Conservation (phyloP, 2,329 filamentous ascomycete species). For the Trichoderma simmonsii region DNA sequence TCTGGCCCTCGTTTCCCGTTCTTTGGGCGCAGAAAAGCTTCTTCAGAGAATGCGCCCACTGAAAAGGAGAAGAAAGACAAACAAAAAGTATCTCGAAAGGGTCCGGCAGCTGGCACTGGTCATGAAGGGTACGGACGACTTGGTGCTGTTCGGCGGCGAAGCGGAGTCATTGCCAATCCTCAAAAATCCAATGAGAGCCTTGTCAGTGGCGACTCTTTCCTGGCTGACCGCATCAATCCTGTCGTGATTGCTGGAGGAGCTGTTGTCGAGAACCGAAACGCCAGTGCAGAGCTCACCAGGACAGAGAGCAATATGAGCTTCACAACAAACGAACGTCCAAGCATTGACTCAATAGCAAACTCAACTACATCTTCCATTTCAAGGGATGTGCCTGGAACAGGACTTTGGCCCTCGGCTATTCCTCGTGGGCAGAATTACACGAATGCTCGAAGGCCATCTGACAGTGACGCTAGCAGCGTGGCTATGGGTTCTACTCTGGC, state of each 20-base stretch:
- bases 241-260: conserved; percentile 65
- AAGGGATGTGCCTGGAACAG: conserved; percentile 40
- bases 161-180: conserved; percentile 53
- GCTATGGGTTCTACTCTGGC: conserved; percentile 51
- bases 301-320: conserved; percentile 51
- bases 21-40: conserved; percentile 69
- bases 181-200: conserved; percentile 52
- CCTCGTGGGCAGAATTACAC: conserved; percentile 36
- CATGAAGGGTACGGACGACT: conserved; percentile 80
- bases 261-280: conserved; percentile 58
- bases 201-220: conserved; percentile 52
- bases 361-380: conserved; percentile 43
- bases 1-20: conserved; percentile 69
- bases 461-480: conserved; percentile 52
- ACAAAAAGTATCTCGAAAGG: conserved; percentile 55
- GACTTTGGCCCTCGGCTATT: conserved; percentile 54
- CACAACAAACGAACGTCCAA: conserved; percentile 37
- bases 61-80: conserved; percentile 45
- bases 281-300: conserved; percentile 45
- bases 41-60: conserved; percentile 43
- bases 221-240: conserved; percentile 61
- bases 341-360: conserved; percentile 39
- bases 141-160: conserved; percentile 59
- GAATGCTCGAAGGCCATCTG: conserved; percentile 46
- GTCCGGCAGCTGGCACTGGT: conserved; percentile 86